Evolutionary conservation across 2,329 filamentous ascomycete species (phyloP).

Genomic region (Fusarium guadeloupense): DNA sequence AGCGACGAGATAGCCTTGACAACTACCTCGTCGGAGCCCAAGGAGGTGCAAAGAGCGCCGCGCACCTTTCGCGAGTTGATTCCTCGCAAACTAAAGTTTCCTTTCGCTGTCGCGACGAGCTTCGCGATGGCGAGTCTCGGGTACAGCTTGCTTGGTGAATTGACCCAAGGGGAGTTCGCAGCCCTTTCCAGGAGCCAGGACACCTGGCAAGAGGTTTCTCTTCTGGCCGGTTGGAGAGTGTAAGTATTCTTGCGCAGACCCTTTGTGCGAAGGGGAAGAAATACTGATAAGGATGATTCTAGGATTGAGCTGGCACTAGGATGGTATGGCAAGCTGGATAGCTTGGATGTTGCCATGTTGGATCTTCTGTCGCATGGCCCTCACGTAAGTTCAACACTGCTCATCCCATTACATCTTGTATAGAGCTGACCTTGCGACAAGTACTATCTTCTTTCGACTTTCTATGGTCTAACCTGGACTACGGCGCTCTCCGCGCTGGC

Average conservation of each 20-base stretch:
- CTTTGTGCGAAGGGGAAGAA: neutral
- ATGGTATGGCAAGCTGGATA: constrained; percentile 80
- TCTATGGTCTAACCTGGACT: constrained; percentile 74
- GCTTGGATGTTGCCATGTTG: constrained; percentile 72
- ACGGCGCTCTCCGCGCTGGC: constrained; percentile 69
- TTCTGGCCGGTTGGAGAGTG: constrained; percentile 64
- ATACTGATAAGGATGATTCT: constrained; percentile 35
- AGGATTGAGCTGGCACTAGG: constrained; percentile 75
- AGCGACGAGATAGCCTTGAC: constrained; percentile 31
- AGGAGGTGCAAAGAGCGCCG: constrained; percentile 12
- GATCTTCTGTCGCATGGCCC: constrained; percentile 79
- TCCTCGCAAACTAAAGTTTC: constrained; percentile 59
- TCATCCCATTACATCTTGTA: neutral
- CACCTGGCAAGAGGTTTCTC: constrained; percentile 68
- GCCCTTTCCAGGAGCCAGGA: constrained; percentile 71
- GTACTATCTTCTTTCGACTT: constrained; percentile 79
- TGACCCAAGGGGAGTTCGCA: constrained; percentile 72
- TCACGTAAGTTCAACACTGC: constrained; percentile 58
- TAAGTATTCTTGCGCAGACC: constrained; percentile 50
- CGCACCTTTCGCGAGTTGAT: constrained; percentile 44
- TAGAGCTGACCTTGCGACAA: constrained; percentile 45
- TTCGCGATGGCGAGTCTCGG: constrained; percentile 71
- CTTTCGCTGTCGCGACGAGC: constrained; percentile 62
- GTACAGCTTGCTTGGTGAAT: constrained; percentile 68
- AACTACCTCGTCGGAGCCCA: constrained; percentile 20